Percentiles rank a stretch among this genome's conserved stretches.
These are phyloP conservation scores for Oryza officinalis DNA, from an alignment of 176 grass and related monocot genomes.

Conservation along the genomic window DNA sequence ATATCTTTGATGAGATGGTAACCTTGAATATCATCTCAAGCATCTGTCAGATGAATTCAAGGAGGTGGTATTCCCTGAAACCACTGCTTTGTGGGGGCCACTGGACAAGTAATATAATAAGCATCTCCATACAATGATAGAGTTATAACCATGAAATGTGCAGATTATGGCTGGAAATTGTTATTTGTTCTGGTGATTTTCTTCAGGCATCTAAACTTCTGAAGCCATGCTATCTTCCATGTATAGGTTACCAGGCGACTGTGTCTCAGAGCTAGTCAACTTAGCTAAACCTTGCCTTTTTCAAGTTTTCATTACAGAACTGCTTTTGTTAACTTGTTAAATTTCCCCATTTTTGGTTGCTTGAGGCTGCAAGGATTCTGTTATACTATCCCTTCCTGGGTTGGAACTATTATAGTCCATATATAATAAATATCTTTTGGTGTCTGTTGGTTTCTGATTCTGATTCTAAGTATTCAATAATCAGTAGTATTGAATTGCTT, in stretches of 20 bases:
- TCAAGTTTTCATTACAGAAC: not conserved
- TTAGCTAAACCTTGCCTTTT: not conserved
- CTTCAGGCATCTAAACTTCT: not conserved
- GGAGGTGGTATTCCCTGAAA: slow-evolving; percentile 27
- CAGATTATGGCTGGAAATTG: not conserved
- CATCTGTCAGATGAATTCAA: not conserved
- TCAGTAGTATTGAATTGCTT: not conserved
- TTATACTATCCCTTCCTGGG: not conserved
- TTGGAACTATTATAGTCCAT: not conserved
- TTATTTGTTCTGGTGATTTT: not conserved
- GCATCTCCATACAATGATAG: not conserved
- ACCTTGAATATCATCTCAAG: not conserved
- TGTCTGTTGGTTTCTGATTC: not conserved
- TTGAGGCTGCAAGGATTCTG: slow-evolving; percentile 25
- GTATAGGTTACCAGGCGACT: not conserved
- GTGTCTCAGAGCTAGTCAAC: not conserved
- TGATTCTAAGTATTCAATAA: not conserved
- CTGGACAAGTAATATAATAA: slow-evolving; percentile 16
- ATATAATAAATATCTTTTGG: not conserved
- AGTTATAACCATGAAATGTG: not conserved
- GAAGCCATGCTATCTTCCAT: not conserved
- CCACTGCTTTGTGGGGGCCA: not conserved
- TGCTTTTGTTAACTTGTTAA: not conserved
- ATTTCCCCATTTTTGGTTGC: not conserved
- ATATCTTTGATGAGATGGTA: not conserved